These are phyloP conservation scores for Penstemon newberryi DNA, from an alignment of 257 asterid genomes.

Conservation along the genomic window DNA sequence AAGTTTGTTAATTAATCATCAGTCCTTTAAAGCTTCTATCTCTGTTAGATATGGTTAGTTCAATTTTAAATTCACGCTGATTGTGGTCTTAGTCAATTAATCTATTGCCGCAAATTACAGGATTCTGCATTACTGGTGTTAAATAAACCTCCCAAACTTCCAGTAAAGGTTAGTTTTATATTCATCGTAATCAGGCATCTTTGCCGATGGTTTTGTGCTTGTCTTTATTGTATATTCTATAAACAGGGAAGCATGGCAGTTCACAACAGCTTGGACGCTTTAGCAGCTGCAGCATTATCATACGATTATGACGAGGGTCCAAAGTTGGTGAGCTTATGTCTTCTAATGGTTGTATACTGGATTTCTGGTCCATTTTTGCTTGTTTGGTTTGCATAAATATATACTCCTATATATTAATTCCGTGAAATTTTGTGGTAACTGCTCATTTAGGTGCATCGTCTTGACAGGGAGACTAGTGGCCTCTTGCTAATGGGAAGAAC, in stretches of 20 bases:
- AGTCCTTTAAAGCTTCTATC: neutral
- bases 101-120: conserved; percentile 41
- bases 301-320: conserved; percentile 89
- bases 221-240: conserved; percentile 19
- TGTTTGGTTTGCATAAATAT: conserved; percentile 7
- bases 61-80: neutral
- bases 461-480: conserved; percentile 96
- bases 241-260: conserved; percentile 69
- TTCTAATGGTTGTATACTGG: neutral
- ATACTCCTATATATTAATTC: neutral
- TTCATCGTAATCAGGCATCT: neutral
- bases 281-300: conserved; percentile 95
- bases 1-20: conserved; percentile 24
- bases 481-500: conserved; percentile 92
- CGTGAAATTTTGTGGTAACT: conserved; percentile 14
- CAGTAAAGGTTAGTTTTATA: conserved; percentile 66
- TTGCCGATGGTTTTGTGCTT: conserved; percentile 15
- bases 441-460: conserved; percentile 76
- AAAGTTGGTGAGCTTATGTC: conserved; percentile 60
- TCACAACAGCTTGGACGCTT: conserved; percentile 98
- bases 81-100: conserved; percentile 25
- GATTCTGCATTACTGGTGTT: conserved; percentile 85
- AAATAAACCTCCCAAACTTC: conserved; percentile 94
- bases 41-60: conserved; percentile 1
- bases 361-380: neutral